phyloP scores from a whole-genome alignment of 2,329 filamentous ascomycete genomes.

The Capronia americana region DNA sequence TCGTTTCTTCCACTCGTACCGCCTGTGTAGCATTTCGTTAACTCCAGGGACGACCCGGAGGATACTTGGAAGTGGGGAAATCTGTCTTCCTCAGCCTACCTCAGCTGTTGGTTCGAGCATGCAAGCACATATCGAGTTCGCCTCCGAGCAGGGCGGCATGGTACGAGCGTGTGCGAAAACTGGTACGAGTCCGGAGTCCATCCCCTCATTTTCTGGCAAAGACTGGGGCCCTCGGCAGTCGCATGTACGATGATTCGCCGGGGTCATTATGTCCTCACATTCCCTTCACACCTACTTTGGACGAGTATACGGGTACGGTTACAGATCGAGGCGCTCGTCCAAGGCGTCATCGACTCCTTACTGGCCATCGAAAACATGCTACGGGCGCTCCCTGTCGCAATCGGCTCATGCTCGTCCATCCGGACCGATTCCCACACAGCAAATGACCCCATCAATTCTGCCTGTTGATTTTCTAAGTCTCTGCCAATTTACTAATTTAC shows the following conservation, averaged over 20 bases:
- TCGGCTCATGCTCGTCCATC: conserved; percentile 16
- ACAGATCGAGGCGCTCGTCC: neutral
- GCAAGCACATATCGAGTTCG: too few relatives aligned
- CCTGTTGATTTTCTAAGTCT: neutral
- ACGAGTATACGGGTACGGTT: neutral
- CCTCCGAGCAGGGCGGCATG: neutral
- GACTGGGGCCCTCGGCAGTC: neutral
- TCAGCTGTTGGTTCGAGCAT: too few relatives aligned
- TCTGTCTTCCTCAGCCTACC: neutral
- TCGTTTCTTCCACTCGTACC: too few relatives aligned
- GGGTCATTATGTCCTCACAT: neutral
- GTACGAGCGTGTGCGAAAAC: neutral
- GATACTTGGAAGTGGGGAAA: neutral
- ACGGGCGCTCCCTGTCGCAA: neutral
- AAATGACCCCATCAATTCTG: neutral
- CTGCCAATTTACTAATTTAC: neutral
- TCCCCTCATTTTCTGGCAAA: neutral
- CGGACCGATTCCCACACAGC: neutral
- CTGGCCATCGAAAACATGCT: conserved; percentile 8
- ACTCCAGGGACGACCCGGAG: neutral
- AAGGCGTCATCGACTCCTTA: conserved; percentile 12
- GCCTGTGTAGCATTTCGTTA: neutral
- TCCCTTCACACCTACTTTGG: neutral
- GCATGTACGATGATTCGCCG: neutral
- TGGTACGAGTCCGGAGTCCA: neutral